phyloP scores from a whole-genome alignment of 148 eudicot genomes.

The Heliosperma pusillum region DNA sequence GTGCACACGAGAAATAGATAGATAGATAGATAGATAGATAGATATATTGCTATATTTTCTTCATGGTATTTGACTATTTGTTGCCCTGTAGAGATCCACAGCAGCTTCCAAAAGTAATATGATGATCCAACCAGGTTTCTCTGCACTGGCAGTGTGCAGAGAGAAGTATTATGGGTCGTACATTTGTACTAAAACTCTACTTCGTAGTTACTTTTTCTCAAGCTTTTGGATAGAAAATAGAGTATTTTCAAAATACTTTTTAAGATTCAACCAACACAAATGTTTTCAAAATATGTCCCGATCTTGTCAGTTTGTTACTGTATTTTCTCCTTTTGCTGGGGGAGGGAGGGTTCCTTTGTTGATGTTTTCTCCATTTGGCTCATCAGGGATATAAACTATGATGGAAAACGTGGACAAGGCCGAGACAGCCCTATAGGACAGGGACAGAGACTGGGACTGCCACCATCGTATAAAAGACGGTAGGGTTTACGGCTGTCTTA shows the following conservation, averaged over 20 bases:
- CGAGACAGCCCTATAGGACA: conserved; percentile 18
- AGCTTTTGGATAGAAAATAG: not conserved
- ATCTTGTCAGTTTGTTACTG: not conserved
- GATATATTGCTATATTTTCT: conserved; percentile 11
- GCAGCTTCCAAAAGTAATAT: conserved; percentile 67
- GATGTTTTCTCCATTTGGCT: conserved; percentile 7
- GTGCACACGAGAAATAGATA: conserved; percentile 24
- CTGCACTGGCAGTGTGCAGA: conserved; percentile 88
- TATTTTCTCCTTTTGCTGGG: not conserved
- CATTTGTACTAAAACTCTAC: conserved; percentile 16
- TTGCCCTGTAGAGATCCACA: conserved; percentile 36
- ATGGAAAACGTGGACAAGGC: conserved; percentile 37
- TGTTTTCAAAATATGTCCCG: not conserved
- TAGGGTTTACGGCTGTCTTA: conserved; percentile 59
- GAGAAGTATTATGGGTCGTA: conserved; percentile 90
- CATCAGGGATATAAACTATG: conserved; percentile 41
- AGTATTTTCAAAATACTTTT: too few relatives aligned
- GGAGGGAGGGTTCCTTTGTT: not conserved
- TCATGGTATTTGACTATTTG: conserved; percentile 39
- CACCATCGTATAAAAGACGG: conserved; percentile 61
- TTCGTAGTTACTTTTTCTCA: not conserved
- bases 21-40: conserved; percentile 2
- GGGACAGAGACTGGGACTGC: conserved; percentile 46
- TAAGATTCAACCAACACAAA: not conserved
- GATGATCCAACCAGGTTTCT: conserved; percentile 92